Base-by-base conservation (phyloP, 2,329 filamentous ascomycete species). In the Aspergillus aculeatinus region DNA sequence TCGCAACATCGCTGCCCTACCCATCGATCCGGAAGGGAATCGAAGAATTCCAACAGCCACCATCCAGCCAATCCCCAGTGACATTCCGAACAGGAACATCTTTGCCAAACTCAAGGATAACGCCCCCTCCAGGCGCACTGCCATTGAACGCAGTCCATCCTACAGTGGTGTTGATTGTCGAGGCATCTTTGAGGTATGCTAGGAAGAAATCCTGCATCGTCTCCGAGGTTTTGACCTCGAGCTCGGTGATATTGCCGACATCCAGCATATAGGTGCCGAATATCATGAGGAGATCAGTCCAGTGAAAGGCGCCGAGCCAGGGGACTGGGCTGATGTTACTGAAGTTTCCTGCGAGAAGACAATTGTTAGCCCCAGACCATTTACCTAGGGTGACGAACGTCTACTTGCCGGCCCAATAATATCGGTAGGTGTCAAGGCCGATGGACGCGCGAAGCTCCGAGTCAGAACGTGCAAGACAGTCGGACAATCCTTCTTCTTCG, bases 261-360 rank as follows among this genome's bases (percentile, higher is more conserved):
- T 61, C 56, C 27, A 64, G 52, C 12, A 58, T 39, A 31, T 68
- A 65, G 2, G 63, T 63, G 4, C 68, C 68, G 16, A 69, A 69
- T 25, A 66, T 63, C 60, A 70, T 63, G 4, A 64, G 44, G 5
- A 70, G 51, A 48, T 70, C 68, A 9, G 68, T 67, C 47, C 68
- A 71, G 60, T 81, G 79, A 54, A 77, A 81, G 1, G 77, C 78
- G 6, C 78, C 78, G 44, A 80, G 69, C 76, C 77, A 81, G 2
- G 68, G 60, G 25, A 68, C 67, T 0, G 74, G 74, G 16, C 72
- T 70, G 39, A 80, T 72, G 60, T 81, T 80, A 21, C 74, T 67
- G 63, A 78, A 80, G 57, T 76, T 75, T 33, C 52, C 52, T 55
- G 39, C 16, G 5, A 1, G 2, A 29, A 9, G n/a, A 44, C 39